Conservation (phyloP, 2,329 filamentous ascomycete species). For the Cryphonectria naterciae region DNA sequence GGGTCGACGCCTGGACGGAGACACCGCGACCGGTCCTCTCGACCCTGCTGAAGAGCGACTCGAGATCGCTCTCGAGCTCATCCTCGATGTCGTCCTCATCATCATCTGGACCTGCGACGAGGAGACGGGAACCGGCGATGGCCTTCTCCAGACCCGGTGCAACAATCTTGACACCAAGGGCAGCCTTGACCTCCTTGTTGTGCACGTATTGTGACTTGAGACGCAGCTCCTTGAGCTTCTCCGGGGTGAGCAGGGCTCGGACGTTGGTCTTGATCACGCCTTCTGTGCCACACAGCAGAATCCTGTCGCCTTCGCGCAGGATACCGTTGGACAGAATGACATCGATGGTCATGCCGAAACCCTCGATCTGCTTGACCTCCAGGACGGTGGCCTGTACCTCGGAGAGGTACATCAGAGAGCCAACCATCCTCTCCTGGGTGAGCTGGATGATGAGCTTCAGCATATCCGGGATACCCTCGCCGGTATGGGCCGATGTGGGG, state of each 20-base stretch:
- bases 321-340: conserved; percentile 97
- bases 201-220: conserved; percentile 97
- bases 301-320: conserved; percentile 88
- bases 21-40: conserved; percentile 93
- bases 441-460: conserved; percentile 90
- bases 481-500: conserved; percentile 96
- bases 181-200: conserved; percentile 99
- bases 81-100: conserved; percentile 97
- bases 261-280: conserved; percentile 95
- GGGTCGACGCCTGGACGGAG: conserved; percentile 93
- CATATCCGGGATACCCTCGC: conserved; percentile 98
- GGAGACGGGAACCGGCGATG: conserved; percentile 91
- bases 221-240: conserved; percentile 89
- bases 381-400: conserved; percentile 98
- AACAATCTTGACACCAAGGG: conserved; percentile 97
- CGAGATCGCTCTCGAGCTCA: conserved; percentile 93
- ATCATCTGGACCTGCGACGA: conserved; percentile 92
- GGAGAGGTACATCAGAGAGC: conserved; percentile 95
- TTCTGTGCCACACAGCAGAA: conserved; percentile 95
- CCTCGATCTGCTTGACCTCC: conserved; percentile 98
- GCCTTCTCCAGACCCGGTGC: conserved; percentile 94
- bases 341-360: conserved; percentile 98
- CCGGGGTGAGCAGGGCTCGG: conserved; percentile 89
- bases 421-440: conserved; percentile 97
- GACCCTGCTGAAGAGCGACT: conserved; percentile 87